Conservation (phyloP, 2,329 filamentous ascomycete species). For the Colletotrichum spaethianum region DNA sequence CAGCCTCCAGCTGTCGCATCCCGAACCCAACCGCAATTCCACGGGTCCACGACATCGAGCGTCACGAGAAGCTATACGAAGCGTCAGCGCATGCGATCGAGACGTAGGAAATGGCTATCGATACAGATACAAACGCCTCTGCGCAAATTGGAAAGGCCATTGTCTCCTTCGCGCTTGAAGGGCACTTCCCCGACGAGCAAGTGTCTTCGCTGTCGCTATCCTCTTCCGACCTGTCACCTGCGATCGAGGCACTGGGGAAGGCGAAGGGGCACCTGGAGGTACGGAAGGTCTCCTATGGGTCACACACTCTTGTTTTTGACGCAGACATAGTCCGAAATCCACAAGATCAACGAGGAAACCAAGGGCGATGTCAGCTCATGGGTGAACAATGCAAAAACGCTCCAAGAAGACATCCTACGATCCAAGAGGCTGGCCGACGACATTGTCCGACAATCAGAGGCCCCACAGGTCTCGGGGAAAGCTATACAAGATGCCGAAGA, state of each 20-base stretch:
- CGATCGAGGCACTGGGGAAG: constrained; percentile 55
- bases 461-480: constrained; percentile 67
- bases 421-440: constrained; percentile 85
- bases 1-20: background rate
- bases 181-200: constrained; percentile 57
- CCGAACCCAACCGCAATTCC: constrained; percentile 5
- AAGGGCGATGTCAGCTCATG: constrained; percentile 87
- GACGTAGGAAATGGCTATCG: constrained; percentile 48
- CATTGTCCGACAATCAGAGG: constrained; percentile 84
- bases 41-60: constrained; percentile 12
- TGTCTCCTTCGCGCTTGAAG: constrained; percentile 57
- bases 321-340: constrained; percentile 75
- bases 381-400: constrained; percentile 86
- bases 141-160: constrained; percentile 56
- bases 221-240: constrained; percentile 55
- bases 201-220: constrained; percentile 54
- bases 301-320: background rate
- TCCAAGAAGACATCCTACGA: constrained; percentile 87
- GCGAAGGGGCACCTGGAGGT: constrained; percentile 58
- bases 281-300: constrained; percentile 17
- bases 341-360: constrained; percentile 80
- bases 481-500: constrained; percentile 67
- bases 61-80: constrained; percentile 13
- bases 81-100: background rate
- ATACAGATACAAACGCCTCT: constrained; percentile 45